Evolutionary conservation across 495 filamentous ascomycete genomes (phyloP).

Genomic region (Aspergillus ostianus): DNA sequence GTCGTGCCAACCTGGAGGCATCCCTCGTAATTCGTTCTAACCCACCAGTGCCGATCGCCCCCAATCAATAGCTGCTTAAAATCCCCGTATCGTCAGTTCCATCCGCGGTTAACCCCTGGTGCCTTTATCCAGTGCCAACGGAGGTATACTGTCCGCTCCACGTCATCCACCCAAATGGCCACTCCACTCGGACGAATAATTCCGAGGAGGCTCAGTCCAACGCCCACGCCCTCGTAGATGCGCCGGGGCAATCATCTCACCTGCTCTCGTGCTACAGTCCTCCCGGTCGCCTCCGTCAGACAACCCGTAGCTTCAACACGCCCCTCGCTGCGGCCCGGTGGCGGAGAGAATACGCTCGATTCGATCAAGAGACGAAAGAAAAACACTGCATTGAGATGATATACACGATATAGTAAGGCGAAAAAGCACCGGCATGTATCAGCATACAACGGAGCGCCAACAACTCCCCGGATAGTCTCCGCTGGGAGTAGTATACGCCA

Average conservation of each 20-base stretch:
- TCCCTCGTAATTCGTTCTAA: background rate
- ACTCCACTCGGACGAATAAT: background rate
- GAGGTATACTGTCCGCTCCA: conserved; percentile 5
- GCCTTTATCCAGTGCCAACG: background rate
- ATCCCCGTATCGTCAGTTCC: background rate
- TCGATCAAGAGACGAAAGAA: background rate
- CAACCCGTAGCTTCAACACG: background rate
- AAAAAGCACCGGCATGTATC: conserved; percentile 42
- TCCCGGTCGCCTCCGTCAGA: too few relatives aligned
- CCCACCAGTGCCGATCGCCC: background rate
- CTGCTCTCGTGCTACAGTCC: too few relatives aligned
- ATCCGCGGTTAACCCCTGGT: background rate
- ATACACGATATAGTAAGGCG: conserved; percentile 46
- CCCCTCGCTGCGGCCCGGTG: too few relatives aligned
- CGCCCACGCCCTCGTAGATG: background rate
- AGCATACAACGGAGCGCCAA: conserved; percentile 39
- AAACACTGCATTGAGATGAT: conserved; percentile 47
- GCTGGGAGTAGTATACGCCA: conserved; percentile 27
- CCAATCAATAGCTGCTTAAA: background rate
- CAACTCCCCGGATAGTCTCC: conserved; percentile 22
- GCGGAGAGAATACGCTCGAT: background rate
- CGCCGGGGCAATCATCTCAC: background rate
- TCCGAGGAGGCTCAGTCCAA: background rate
- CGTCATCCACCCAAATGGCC: conserved; percentile 1
- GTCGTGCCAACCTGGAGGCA: background rate